These are phyloP conservation scores for Chlorella sorokiniana DNA, from an alignment of 139 green algal species.

Conservation along the genomic window DNA sequence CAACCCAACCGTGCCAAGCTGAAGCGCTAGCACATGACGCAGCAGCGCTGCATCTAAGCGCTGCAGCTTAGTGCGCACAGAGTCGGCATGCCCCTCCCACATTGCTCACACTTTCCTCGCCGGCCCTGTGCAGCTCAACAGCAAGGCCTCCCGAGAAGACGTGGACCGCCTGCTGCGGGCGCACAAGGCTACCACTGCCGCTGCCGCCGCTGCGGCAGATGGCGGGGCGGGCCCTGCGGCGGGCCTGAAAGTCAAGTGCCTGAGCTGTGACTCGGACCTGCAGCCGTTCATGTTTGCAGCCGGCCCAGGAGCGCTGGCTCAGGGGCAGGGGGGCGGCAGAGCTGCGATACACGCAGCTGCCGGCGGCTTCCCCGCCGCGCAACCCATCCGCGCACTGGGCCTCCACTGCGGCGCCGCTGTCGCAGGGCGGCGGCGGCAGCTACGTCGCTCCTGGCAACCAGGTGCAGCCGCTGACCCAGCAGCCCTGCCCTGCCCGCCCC, in stretches of 20 bases:
- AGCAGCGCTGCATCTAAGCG: too few species aligned
- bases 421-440: background rate
- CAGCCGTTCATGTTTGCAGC: conserved; percentile 25
- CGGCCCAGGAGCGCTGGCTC: background rate
- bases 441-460: background rate
- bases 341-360: conserved; percentile 21
- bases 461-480: background rate
- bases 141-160: conserved; percentile 25
- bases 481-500: background rate
- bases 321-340: background rate
- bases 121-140: background rate
- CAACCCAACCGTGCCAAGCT: too few species aligned
- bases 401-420: background rate
- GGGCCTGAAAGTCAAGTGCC: conserved; percentile 15
- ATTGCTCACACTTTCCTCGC: background rate
- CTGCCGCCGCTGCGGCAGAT: background rate
- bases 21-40: too few species aligned
- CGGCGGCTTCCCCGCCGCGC: conserved; percentile 2
- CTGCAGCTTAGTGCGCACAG: too few species aligned
- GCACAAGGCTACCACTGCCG: background rate
- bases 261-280: conserved; percentile 20
- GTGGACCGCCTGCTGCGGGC: conserved; percentile 21
- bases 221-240: background rate
- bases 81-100: background rate
- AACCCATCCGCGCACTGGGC: too few species aligned